Base-by-base conservation (phyloP, 176 grass and related monocot genomes). In the Urochloa ruziziensis region DNA sequence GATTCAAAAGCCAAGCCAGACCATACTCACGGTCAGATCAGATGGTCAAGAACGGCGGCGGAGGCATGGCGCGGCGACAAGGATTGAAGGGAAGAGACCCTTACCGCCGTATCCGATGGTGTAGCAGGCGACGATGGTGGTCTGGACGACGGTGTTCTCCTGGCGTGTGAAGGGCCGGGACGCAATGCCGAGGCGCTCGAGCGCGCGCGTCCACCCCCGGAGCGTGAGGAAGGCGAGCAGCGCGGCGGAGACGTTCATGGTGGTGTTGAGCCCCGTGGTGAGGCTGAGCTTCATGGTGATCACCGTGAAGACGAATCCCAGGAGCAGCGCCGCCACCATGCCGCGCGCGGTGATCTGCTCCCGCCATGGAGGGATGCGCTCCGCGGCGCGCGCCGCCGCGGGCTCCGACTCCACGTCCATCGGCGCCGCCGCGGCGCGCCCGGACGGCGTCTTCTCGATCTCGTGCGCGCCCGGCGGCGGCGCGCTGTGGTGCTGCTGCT, bases 131-230 rank as follows among this genome's bases (percentile, higher is more conserved):
- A 99, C 96, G 73, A 88, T 78, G 43, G 87, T 91, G 10, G 96
- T 99, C 93, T 99, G 96, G 39, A 96, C 86, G 56, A 99, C 87
- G 48, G 96, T 99, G 89, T 99, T 99, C 87, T 99, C 96, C 91
- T 99, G 96, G 24, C 96, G 93, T 0, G 96, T 96, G 85, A 99
- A 99, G 24, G 96, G 96, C 21, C 71, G 85, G 10, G 83, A 77
- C 2, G 89, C 87, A 83, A 99, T 80, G 80, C 96, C 96, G 10
- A 94, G 49, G 58, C 83, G 92, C 6, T 54, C 54, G 76, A 99
- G 86, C 13, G 86, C 76, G 76, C 80, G 85, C 71, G 93, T 99
- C 96, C 96, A 99, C 0, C 89, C 83, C 17, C 93, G 77, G 77
- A 99, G 91, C 48, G 89, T 71, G 40, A 99, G 93, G 85, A 99